Evolutionary conservation across 1,139 yeast species (phyloP).

Genomic region (Geotrichum fermentans): DNA sequence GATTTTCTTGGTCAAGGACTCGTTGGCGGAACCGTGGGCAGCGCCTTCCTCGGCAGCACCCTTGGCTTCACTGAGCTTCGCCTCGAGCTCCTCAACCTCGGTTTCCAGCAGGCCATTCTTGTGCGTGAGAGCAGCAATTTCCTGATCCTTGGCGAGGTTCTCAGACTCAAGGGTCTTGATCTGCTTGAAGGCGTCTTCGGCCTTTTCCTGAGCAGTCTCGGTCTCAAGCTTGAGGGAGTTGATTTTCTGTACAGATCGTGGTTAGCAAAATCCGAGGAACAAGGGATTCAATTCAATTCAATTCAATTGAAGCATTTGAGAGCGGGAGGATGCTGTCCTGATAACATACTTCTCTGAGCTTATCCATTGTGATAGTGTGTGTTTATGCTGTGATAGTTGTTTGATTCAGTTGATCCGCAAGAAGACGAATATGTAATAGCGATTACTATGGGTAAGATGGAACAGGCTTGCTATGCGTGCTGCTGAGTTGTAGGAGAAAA

Average conservation of each 20-base stretch:
- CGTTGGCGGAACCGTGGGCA: constrained; percentile 83
- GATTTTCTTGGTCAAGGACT: constrained; percentile 86
- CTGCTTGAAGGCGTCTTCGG: constrained; percentile 76
- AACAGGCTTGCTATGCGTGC: too few relatives aligned
- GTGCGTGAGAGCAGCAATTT: constrained; percentile 86
- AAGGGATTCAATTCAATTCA: background rate
- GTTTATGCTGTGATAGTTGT: background rate
- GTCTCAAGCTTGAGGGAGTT: constrained; percentile 88
- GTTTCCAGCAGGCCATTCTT: constrained; percentile 88
- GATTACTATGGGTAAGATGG: too few relatives aligned
- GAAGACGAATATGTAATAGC: background rate
- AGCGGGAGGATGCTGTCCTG: background rate
- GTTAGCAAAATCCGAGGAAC: background rate
- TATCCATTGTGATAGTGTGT: constrained; percentile 40
- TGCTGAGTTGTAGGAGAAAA: background rate
- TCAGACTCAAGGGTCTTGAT: constrained; percentile 92
- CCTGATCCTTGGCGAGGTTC: constrained; percentile 86
- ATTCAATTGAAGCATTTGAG: background rate
- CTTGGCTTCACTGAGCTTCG: constrained; percentile 74
- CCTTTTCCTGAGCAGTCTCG: constrained; percentile 95
- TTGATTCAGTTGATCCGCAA: too few relatives aligned
- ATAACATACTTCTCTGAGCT: constrained; percentile 47
- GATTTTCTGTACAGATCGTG: constrained; percentile 55
- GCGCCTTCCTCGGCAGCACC: constrained; percentile 90
- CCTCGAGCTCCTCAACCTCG: constrained; percentile 84